Evolutionary conservation across 495 filamentous ascomycete species (phyloP), one percentile per base, ranked within the genome.

Genomic region (Penicillium odoratum): DNA sequence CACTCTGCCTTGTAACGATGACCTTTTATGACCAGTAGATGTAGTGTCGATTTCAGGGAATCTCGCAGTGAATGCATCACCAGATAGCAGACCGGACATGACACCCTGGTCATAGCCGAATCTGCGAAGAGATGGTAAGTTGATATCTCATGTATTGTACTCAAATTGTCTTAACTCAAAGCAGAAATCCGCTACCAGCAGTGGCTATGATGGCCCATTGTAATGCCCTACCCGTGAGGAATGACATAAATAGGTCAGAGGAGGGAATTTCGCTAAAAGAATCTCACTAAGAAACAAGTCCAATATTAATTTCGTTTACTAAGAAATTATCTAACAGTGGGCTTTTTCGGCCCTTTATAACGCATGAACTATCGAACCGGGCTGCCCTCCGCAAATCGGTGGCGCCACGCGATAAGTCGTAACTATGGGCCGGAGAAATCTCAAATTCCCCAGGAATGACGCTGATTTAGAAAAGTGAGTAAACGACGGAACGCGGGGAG

Each of bases 71-170:
- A 74, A 74, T 0, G 69, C 68, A 60, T 67, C 62, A 11, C 68
- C 68, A 15, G 61, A 66, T 59, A 74, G 55, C 18, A 74, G 61
- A 53, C 75, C 71, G 7, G 70, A 71, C 70, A 76, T 76, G 8
- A 78, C 75, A 61, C 73, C 73, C 60, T 78, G 75, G 36, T 78
- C 75, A 60, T 78, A 78, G 10, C 75, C 75, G 53, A 78, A 78
- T 5, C 68, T 71, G 18, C 7, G 6, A 48, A 15, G 26, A 31
- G 7, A 7, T 30, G 46, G 7, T 48, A 33, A 48, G 26, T 31
- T 4, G 26, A 54, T 4, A 16, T 15, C 7, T 8, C 21, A 30
- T 15, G 2, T 25, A 13, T 2, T 10, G 21, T 13, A 3, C 10
- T n/a, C 18, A 45, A 15, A 33, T 7, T 4, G 10, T 31, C 9